Base-by-base conservation (phyloP, 164 flowering plant species). In the Stephania japonica region DNA sequence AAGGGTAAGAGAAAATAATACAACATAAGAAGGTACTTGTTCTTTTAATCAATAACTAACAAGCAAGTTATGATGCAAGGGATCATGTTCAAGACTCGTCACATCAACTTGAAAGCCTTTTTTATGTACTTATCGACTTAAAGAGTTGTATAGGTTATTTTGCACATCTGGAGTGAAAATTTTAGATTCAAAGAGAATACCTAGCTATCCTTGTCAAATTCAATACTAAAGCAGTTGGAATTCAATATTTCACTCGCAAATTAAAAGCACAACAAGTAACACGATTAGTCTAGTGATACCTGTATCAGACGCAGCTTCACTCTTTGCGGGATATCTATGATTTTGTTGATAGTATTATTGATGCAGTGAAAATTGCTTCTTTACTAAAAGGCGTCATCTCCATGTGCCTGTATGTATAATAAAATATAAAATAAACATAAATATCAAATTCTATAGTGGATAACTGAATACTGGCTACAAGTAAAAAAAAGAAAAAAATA, bases 351-450 rank as follows among this genome's bases (percentile, higher is more conserved):
- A 88, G 76, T 53, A 87, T 78, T 1, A 81, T 77, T 68, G 90
- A 87, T 26, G 97, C 97, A 19, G 87, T 80, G 79, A 94, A 87
- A 42, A 94, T 43, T 27, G 97, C 90, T 79, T 87, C 90, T 78
- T 83, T 88, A 66, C 78, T 87, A 27, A 83, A 63, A 38, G 88
- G 80, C 53, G 80, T 65, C 53, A 88, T 80, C 80, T 83, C 86
- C 79, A 83, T 72, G 5, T 76, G 65, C 83, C 98, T 90, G 82
- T 78, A 83, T n/a, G 78, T 43, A 26, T 44, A 56, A 78, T 4
- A 27, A 5, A 32, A 32, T 2, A 23, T 50, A 56, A 49, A 38
- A 44, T n/a, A 6, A 6, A 47, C 24, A 26, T 8, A n/a, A 12
- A 49, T 21, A 9, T 42, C 8, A 44, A n/a, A 23, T 18, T 12